A percentile compares a stretch with the other conserved stretches of the same genome.
These are phyloP conservation scores for Penicillium janthinellum DNA, from an alignment of 2,329 filamentous ascomycete genomes.

Conservation along the genomic window DNA sequence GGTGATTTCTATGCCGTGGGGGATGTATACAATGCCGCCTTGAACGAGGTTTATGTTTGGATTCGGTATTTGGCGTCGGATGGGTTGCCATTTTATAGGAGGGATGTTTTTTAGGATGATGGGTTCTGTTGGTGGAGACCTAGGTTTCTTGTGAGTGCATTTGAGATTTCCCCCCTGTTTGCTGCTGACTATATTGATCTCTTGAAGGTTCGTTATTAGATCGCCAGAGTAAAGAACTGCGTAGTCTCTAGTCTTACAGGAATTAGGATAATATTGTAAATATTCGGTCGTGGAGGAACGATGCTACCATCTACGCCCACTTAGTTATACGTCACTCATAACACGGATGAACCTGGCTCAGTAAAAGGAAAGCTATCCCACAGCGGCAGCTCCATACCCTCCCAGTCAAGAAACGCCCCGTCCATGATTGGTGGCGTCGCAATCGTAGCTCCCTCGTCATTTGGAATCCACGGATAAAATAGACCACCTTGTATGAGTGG, in stretches of 20 bases:
- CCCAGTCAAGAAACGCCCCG: slow-evolving; percentile 30
- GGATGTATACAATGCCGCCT: not conserved
- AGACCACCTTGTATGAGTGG: slow-evolving; percentile 11
- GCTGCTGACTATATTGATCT: not conserved
- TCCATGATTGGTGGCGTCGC: slow-evolving; percentile 21
- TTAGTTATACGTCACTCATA: slow-evolving; percentile 8
- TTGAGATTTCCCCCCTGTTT: not conserved
- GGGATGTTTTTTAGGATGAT: not conserved
- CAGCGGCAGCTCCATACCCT: slow-evolving; percentile 37
- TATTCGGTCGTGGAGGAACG: too few relatives aligned
- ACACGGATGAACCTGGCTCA: slow-evolving; percentile 20
- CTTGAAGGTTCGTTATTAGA: not conserved
- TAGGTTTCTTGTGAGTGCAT: not conserved
- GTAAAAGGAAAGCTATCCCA: slow-evolving; percentile 43
- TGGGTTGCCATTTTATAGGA: not conserved
- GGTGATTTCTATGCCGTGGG: not conserved
- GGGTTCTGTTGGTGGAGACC: not conserved
- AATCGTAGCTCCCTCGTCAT: slow-evolving; percentile 11
- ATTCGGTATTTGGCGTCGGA: not conserved
- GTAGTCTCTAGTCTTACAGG: not conserved
- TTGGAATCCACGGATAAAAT: slow-evolving; percentile 21
- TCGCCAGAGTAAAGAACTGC: not conserved
- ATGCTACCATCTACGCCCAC: not conserved
- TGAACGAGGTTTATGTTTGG: not conserved
- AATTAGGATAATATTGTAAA: not conserved